Evolutionary conservation across 2,329 filamentous ascomycete genomes (phyloP).

Genomic region (Aspergillus quadrilineatus): DNA sequence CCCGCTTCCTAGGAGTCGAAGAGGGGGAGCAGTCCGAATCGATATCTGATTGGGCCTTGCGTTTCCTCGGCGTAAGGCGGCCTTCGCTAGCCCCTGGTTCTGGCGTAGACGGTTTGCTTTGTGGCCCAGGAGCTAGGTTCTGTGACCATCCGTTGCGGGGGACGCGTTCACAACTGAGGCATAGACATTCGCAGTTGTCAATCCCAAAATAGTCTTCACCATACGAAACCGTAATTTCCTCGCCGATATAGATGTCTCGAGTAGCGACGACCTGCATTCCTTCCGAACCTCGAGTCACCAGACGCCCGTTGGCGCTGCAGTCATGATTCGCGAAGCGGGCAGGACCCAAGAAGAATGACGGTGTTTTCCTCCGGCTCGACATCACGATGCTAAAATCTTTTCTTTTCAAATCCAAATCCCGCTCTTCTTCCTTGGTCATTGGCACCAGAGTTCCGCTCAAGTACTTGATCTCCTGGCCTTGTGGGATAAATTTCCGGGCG

Average conservation of each 20-base stretch:
- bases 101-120: conserved; percentile 36
- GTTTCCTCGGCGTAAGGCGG: conserved; percentile 27
- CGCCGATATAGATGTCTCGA: conserved; percentile 76
- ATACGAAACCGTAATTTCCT: conserved; percentile 96
- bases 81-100: conserved; percentile 23
- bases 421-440: conserved; percentile 89
- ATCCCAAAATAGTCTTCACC: conserved; percentile 95
- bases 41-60: conserved; percentile 26
- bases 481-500: conserved; percentile 74
- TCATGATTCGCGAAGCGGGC: conserved; percentile 97
- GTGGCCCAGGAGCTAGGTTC: conserved; percentile 34
- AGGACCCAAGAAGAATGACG: conserved; percentile 89
- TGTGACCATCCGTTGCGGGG: conserved; percentile 80
- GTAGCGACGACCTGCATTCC: conserved; percentile 89
- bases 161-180: conserved; percentile 76
- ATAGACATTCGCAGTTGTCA: conserved; percentile 92
- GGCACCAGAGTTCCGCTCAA: conserved; percentile 86
- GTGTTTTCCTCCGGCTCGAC: conserved; percentile 84
- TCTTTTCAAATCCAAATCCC: conserved; percentile 72
- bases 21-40: conserved; percentile 28
- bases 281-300: conserved; percentile 78
- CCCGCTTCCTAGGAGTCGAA: conserved; percentile 34
- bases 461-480: conserved; percentile 85
- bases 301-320: conserved; percentile 84
- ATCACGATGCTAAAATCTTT: conserved; percentile 98